Evolutionary conservation across 2,329 filamentous ascomycete species (phyloP), one percentile per base, ranked within the genome.

Genomic region (Diaporthe destruens): DNA sequence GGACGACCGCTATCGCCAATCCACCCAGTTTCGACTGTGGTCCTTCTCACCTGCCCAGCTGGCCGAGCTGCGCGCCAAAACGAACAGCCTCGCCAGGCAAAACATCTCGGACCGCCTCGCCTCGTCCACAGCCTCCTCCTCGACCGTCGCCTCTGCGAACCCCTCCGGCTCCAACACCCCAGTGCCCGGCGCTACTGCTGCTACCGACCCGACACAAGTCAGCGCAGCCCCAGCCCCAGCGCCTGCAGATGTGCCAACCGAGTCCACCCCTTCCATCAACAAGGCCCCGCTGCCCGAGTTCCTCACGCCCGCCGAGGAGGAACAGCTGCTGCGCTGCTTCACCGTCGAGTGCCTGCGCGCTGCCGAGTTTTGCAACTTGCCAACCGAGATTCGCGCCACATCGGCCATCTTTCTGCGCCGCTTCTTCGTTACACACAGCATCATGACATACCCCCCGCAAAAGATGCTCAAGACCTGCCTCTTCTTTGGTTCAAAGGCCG

Each of bases 371-470:
- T 87, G 85, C 77, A 83, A 87, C 44, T 80, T 87, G 54, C 84
- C 85, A 7, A 86, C 85, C 75, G 85, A 87, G 71, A 87, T 87
- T 72, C 85, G 87, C 72, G 91, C 93, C 34, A 98, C 95, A 8
- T 94, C 94, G 4, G 93, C 96, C 74, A 91, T 97, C 79, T 98
- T 97, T 81, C 88, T 99, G 74, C 93, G 94, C 71, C 93, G 96
- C 72, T 98, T 99, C 87, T 99, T 98, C 85, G 89, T 98, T 49
- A 96, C 93, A 79, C 98, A 98, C 83, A 97, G 94, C 53, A 90
- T 95, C 79, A 98, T 98, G 94, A 98, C 95, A 39, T 98, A 99
- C 80, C 94, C 96, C 75, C 96, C 95, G 0, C 93, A 94, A 75
- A 92, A 94, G 75, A 93, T 98, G 76, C 91, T 97, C 80, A 94